Conservation (phyloP, 352 stramenopile genomes). For the Phytophthora pini region DNA sequence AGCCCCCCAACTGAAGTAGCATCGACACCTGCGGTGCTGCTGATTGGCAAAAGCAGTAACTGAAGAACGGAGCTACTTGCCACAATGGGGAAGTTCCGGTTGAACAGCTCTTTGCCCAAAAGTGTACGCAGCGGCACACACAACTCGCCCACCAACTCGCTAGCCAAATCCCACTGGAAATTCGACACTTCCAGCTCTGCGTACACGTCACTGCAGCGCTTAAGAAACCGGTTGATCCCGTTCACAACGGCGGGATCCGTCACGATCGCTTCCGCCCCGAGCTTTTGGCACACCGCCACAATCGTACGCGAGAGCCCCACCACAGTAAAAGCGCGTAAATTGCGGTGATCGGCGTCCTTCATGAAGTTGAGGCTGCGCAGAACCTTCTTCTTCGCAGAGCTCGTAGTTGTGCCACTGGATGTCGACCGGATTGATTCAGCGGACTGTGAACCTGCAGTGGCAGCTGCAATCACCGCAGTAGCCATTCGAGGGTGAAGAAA, state of each 20-base stretch:
- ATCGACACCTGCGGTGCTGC: slow-evolving; percentile 21
- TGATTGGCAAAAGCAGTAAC: slow-evolving; percentile 64
- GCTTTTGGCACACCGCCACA: slow-evolving; percentile 64
- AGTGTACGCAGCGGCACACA: slow-evolving; percentile 64
- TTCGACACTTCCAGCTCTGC: slow-evolving; percentile 78
- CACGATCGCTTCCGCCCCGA: slow-evolving; percentile 54
- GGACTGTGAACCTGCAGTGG: slow-evolving; percentile 27
- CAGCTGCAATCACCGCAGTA: slow-evolving; percentile 60
- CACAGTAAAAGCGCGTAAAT: slow-evolving; percentile 68
- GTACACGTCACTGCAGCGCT: slow-evolving; percentile 73
- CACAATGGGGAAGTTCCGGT: slow-evolving; percentile 61
- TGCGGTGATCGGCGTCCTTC: slow-evolving; percentile 52
- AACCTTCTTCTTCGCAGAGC: slow-evolving; percentile 44
- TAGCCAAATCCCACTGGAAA: slow-evolving; percentile 81
- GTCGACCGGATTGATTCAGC: slow-evolving; percentile 15
- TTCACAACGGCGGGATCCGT: slow-evolving; percentile 47
- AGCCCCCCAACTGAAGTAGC: slow-evolving; percentile 8
- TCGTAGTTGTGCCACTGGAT: slow-evolving; percentile 15
- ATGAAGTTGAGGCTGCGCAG: slow-evolving; percentile 53
- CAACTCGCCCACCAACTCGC: slow-evolving; percentile 73
- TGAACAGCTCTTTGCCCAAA: slow-evolving; percentile 61
- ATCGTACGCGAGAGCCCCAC: slow-evolving; percentile 72
- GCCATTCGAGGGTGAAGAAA: slow-evolving; percentile 70
- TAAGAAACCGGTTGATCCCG: slow-evolving; percentile 67
- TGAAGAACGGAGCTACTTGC: slow-evolving; percentile 70